Conservation (phyloP, 305 asterid species). For the Fraxinus baroniana region DNA sequence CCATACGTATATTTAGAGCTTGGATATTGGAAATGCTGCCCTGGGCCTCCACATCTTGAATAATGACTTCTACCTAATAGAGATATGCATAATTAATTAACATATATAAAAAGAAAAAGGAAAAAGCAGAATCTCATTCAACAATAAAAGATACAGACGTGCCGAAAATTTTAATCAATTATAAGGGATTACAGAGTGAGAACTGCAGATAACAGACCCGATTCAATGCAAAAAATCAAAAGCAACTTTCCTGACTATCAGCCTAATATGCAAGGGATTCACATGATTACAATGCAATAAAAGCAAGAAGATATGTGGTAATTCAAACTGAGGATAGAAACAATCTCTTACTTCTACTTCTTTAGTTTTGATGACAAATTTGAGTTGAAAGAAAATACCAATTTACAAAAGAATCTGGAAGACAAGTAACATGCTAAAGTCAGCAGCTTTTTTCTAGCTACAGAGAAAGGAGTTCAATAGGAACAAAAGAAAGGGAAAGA, state of each 20-base stretch:
- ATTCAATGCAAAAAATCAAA: neutral
- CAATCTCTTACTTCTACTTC: neutral
- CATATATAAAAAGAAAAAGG: slow-evolving; percentile 1
- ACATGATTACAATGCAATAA: neutral
- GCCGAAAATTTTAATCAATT: neutral
- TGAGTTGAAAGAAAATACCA: neutral
- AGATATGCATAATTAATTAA: slow-evolving; percentile 24
- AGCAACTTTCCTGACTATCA: neutral
- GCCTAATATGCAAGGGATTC: slow-evolving; percentile 1
- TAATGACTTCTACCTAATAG: slow-evolving; percentile 76
- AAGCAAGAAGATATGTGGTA: neutral
- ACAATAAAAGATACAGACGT: neutral
- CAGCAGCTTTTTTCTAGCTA: neutral
- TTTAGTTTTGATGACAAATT: slow-evolving; percentile 16
- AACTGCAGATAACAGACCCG: neutral
- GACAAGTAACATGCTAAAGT: slow-evolving; percentile 11
- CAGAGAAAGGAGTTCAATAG: neutral
- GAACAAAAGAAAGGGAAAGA: neutral
- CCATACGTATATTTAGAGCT: slow-evolving; percentile 64
- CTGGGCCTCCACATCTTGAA: slow-evolving; percentile 69
- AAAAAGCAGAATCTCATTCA: neutral
- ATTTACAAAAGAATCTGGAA: slow-evolving; percentile 9
- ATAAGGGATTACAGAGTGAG: neutral
- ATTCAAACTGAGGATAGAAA: slow-evolving; percentile 9
- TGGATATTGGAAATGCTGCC: slow-evolving; percentile 67